Conservation (phyloP, 306 rosid genomes). For the Purshia tridentata region DNA sequence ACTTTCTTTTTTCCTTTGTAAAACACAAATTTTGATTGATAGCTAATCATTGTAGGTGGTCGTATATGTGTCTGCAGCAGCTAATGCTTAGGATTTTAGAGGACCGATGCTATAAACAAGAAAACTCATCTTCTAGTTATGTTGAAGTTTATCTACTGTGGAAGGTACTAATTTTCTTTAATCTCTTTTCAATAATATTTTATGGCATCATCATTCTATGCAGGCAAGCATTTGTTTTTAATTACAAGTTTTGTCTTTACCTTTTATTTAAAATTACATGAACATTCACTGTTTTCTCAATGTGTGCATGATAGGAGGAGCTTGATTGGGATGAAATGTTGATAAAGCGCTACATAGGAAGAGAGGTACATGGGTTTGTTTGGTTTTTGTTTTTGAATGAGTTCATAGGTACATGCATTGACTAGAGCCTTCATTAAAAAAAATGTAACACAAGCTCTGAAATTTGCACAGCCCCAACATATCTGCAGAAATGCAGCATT, state of each 20-base stretch:
- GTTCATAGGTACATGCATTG: neutral
- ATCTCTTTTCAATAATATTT: neutral
- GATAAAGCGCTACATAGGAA: slow-evolving; percentile 75
- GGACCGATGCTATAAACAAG: slow-evolving; percentile 29
- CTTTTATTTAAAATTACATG: neutral
- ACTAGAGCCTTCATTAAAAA: too few relatives aligned
- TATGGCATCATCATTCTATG: neutral
- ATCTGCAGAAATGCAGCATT: too few relatives aligned
- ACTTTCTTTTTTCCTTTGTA: neutral
- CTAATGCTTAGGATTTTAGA: slow-evolving; percentile 54
- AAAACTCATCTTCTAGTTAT: slow-evolving; percentile 29
- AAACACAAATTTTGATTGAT: too few relatives aligned
- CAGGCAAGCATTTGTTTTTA: neutral
- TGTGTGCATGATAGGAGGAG: slow-evolving; percentile 63
- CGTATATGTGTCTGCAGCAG: slow-evolving; percentile 43
- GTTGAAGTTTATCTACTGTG: slow-evolving; percentile 36
- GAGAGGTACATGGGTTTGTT: slow-evolving; percentile 56
- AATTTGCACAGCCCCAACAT: too few relatives aligned
- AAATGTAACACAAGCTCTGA: too few relatives aligned
- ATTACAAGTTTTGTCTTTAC: neutral
- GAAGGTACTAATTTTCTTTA: slow-evolving; percentile 52
- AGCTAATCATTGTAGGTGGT: too few relatives aligned
- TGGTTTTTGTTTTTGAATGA: neutral
- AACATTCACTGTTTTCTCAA: slow-evolving; percentile 5
- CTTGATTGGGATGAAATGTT: slow-evolving; percentile 76